Percentiles rank a stretch among this genome's conserved stretches.
Conservation (phyloP, 2,329 filamentous ascomycete genomes). For the Aurifilum marmelostoma region DNA sequence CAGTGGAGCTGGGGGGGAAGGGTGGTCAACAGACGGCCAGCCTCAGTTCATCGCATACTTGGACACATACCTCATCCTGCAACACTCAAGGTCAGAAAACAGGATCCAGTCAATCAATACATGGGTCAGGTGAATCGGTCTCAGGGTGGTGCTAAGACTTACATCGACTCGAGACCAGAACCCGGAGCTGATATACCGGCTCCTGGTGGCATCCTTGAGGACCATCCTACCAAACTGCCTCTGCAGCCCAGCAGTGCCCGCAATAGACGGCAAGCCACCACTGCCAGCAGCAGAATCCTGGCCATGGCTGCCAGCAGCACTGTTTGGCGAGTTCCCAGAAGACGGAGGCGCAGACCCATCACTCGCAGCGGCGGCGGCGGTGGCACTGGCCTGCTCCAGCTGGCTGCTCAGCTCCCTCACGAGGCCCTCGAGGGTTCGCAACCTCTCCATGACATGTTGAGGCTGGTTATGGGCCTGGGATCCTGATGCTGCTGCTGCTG, state of each 20-base stretch:
- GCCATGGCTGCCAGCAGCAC: conserved; percentile 32
- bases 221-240: conserved; percentile 53
- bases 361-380: conserved; percentile 30
- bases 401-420: conserved; percentile 54
- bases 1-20: conserved; percentile 44
- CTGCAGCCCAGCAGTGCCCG: conserved; percentile 35
- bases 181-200: conserved; percentile 54
- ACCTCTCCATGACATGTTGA: conserved; percentile 50
- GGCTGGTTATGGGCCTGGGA: conserved; percentile 35
- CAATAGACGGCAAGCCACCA: conserved; percentile 19
- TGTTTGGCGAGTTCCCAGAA: conserved; percentile 36
- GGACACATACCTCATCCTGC: conserved; percentile 18
- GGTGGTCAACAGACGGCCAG: conserved; percentile 27
- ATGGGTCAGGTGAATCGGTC: no score
- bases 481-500: no score
- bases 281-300: no score
- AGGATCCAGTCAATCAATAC: no score
- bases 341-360: conserved; percentile 35
- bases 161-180: conserved; percentile 63
- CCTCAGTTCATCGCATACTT: no score
- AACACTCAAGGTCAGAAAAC: not conserved
- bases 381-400: conserved; percentile 47
- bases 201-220: conserved; percentile 46
- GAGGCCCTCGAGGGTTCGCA: conserved; percentile 53
- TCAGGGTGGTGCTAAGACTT: conserved; percentile 26